Evolutionary conservation across 78 protist species (phyloP).

Genomic region (Capsaspora owczarzaki): DNA sequence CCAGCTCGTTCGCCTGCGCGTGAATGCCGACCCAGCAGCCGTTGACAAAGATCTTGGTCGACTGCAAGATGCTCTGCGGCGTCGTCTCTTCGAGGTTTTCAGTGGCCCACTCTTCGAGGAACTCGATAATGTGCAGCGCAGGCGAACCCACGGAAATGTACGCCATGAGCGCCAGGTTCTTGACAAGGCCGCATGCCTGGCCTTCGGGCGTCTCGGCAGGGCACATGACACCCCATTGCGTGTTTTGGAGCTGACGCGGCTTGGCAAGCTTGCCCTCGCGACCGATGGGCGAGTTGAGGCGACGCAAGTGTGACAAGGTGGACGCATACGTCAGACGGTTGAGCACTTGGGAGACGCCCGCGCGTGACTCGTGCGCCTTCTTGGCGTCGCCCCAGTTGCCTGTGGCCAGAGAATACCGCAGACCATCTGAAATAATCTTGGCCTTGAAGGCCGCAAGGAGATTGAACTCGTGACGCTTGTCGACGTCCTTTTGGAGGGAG

Average conservation of each 20-base stretch:
- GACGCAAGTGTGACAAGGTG: constrained; percentile 92
- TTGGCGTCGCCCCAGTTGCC: constrained; percentile 90
- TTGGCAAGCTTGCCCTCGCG: constrained; percentile 83
- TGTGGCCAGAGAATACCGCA: constrained; percentile 93
- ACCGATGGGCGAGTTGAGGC: constrained; percentile 94
- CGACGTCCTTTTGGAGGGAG: constrained; percentile 30
- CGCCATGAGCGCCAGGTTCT: constrained; percentile 95
- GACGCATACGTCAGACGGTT: constrained; percentile 92
- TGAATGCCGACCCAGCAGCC: constrained; percentile 97
- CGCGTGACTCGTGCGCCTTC: constrained; percentile 43
- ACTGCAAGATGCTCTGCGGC: background rate
- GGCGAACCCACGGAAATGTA: constrained; percentile 80
- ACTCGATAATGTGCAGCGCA: constrained; percentile 31
- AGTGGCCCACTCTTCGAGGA: constrained; percentile 57
- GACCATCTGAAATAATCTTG: constrained; percentile 73
- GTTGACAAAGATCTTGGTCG: constrained; percentile 94
- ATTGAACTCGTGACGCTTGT: constrained; percentile 44
- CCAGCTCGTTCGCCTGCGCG: constrained; percentile 66
- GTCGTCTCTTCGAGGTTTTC: constrained; percentile 68
- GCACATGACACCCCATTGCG: constrained; percentile 99
- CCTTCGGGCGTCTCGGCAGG: constrained; percentile 99
- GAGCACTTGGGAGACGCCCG: constrained; percentile 93
- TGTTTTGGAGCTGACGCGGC: constrained; percentile 96
- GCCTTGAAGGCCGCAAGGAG: constrained; percentile 46
- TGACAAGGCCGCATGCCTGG: constrained; percentile 93